A percentile compares a stretch with the other conserved stretches of the same genome.
Conservation (phyloP, 2,329 filamentous ascomycete genomes). For the Penicillium digitatum region DNA sequence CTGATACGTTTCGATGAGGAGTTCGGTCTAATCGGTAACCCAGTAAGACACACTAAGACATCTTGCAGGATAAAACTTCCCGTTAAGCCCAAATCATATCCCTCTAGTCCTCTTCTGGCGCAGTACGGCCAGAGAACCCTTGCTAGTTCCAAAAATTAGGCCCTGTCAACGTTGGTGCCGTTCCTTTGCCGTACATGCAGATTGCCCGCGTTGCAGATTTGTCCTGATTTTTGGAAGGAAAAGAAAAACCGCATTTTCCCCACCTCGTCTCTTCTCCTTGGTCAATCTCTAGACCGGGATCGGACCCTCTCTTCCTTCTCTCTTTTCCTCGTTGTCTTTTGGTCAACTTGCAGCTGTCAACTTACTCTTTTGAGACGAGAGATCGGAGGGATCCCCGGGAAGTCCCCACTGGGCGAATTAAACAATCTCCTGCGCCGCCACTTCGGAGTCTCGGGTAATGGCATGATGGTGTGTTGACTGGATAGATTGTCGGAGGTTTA, state of each 20-base stretch:
- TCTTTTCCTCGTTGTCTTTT: slow-evolving; percentile 3
- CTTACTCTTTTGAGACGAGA: slow-evolving; percentile 26
- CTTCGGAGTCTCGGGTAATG: slow-evolving; percentile 4
- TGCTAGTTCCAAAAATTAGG: slow-evolving; percentile 8
- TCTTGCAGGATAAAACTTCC: neutral
- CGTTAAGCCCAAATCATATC: neutral
- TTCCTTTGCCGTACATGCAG: slow-evolving; percentile 2
- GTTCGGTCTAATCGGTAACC: slow-evolving; percentile 11
- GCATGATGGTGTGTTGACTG: neutral
- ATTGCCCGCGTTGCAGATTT: neutral
- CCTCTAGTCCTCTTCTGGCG: slow-evolving; percentile 8
- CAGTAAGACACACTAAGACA: neutral
- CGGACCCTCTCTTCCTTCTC: slow-evolving; percentile 1
- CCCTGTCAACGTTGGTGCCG: slow-evolving; percentile 6
- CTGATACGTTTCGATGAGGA: slow-evolving; percentile 22
- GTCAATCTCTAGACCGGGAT: neutral
- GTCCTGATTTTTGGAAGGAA: neutral
- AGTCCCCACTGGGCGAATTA: slow-evolving; percentile 22
- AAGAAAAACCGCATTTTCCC: neutral
- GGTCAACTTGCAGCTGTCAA: slow-evolving; percentile 29
- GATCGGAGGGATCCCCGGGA: slow-evolving; percentile 30
- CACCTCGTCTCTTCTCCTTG: neutral
- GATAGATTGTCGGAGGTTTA: slow-evolving; percentile 18
- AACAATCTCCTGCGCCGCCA: slow-evolving; percentile 13
- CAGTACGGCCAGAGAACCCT: slow-evolving; percentile 5